Evolutionary conservation across 345 rosid species (phyloP), one percentile per base, ranked within the genome.

Genomic region (Acer negundo): DNA sequence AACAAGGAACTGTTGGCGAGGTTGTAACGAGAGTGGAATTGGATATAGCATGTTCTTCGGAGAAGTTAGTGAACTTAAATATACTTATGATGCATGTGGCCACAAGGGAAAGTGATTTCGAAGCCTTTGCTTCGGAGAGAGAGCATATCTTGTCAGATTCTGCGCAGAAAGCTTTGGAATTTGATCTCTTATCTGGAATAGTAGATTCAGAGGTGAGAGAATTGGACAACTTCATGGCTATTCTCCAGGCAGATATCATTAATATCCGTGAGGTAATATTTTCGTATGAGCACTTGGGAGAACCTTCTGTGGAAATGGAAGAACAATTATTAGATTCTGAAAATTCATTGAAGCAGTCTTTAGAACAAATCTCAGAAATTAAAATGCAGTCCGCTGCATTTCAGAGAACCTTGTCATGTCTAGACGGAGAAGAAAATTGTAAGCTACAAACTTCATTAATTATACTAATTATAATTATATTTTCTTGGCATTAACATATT

Each of bases 51-150:
- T 85, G 92, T 75, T 73, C 87, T 82, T 86, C 94, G 0, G 97
- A 96, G 91, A 96, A 91, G 82, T 80, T 92, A 63, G 86, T 86
- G 69, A 94, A 96, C 85, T 80, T 96, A 20, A 87, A 79, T 71
- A 75, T 92, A 80, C 92, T 96, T 70, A 87, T 84, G 82, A 91
- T 94, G 99, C 89, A 83, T 72, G 86, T 91, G 70, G 95, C 88
- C 3, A 82, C 87, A 17, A 91, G 88, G 85, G 99, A 94, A 82
- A 77, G 75, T 72, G 97, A 94, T 51, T 84, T 96, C 56, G 99
- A 94, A 75, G 82, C 88, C 13, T 82, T 84, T 79, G 84, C 86
- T 67, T 73, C 83, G 23, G 81, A 68, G 16, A 75, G 82, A 74
- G 82, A 74, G 56, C 70, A 79, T 63, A 62, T 70, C 31, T 47